Base-by-base conservation (phyloP, 2,329 filamentous ascomycete species). In the Ceratocystis ficicola region DNA sequence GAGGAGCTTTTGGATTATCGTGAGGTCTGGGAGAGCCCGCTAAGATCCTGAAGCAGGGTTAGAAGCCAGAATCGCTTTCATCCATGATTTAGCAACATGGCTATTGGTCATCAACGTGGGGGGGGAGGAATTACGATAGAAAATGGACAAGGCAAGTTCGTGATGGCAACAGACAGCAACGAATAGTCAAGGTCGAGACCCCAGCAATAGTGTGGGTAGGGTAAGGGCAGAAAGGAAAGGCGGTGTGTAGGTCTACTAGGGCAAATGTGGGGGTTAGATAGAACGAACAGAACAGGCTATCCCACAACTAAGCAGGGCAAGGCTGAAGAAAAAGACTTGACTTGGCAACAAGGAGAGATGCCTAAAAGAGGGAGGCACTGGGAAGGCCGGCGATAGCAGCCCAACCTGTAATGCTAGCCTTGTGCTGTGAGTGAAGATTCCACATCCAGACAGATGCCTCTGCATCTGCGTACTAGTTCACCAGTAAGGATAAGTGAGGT, bases 181-280 rank as follows among this genome's bases (percentile, higher is more conserved):
- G 12, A 3, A 12, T 41, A 36, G 32, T 50, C 17, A n/a, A 20
- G 46, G n/a, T 10, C 6, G 46, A 50, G 20, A 50, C 20, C 46
- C n/a, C 17, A 50, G 20, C 4, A n/a, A n/a, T n/a, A 52, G n/a
- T 52, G 48, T 20, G 48, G 48, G n/a, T 17, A 50, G 32, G 10
- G 5, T 41, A 25, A 20, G 52, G 52, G 52, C 52, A 57, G 52
- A 57, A 57, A 30, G 25, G 52, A 57, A 57, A 57, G 52, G 52
- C 52, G 52, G 52, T 57, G 52, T 22, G 52, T 10, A 17, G 12
- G 30, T 57, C 32, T 28, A 20, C 15, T 28, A 12, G 28, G 22
- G 52, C 12, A 57, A 17, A 25, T 25, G 52, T 50, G 48, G 48
- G 48, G 48, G 48, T 20, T 50, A n/a, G 22, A 25, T 3, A 48